Conservation (phyloP, 2,329 filamentous ascomycete species). For the Penicillium sp. region DNA sequence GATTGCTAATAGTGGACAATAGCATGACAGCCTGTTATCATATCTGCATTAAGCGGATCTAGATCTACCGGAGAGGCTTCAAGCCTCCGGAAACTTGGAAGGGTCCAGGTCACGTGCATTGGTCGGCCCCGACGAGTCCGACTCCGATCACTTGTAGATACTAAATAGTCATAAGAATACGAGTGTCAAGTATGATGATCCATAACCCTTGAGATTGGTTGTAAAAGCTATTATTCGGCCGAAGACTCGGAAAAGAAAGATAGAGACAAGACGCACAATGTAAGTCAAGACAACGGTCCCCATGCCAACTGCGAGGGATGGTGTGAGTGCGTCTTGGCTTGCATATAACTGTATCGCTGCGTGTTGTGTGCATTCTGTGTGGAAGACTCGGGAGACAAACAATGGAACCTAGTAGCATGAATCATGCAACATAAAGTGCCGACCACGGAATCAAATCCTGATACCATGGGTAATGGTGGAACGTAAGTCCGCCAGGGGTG, state of each 20-base stretch:
- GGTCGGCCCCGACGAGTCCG: no score
- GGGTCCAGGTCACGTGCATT: not conserved
- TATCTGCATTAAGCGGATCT: not conserved
- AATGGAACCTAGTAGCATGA: no score
- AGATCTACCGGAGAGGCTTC: constrained; percentile 2
- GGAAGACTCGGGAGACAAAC: not conserved
- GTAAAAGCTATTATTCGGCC: not conserved
- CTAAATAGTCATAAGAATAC: no score
- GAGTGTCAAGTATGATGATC: no score
- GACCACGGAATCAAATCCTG: constrained; percentile 3
- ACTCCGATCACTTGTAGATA: no score
- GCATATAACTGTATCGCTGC: not conserved
- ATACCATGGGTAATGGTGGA: constrained; percentile 4
- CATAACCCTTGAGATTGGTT: no score
- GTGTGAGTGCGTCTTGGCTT: constrained; percentile 2
- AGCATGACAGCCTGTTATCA: not conserved
- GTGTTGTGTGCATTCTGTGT: not conserved
- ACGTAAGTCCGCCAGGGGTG: not conserved
- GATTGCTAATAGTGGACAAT: not conserved
- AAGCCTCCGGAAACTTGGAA: constrained; percentile 1
- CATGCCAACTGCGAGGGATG: not conserved
- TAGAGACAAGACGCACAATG: not conserved
- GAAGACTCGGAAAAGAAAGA: not conserved
- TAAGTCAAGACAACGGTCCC: not conserved
- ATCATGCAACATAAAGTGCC: not conserved